Evolutionary conservation across 257 asterid genomes (phyloP), one percentile per base, ranked within the genome.

Genomic region (Solanum infundibuliforme): DNA sequence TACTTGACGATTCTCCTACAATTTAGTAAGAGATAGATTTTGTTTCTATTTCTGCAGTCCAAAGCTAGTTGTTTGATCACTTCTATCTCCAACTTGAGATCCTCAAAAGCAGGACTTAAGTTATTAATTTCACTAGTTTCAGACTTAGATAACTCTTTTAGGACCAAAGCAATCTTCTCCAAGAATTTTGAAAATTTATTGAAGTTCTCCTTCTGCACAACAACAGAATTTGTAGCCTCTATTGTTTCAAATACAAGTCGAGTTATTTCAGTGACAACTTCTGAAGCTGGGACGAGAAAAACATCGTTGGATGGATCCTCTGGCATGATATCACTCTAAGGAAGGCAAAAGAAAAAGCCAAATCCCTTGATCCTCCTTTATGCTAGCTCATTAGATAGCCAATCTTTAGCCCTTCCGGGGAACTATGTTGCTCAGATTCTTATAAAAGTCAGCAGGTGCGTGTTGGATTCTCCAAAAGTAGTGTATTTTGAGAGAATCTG

Each of bases 11-110:
- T 91, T 66, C 86, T 88, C 89, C 69, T 87, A 83, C 91, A 90
- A 72, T 88, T 92, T 48, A 92, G 36, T 55, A 91, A 86, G 88
- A 91, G 94, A 88, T 92, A 90, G n/a, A 92, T 84, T 87, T 65
- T 90, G 87, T 90, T 92, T 8, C 90, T 87, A 3, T 71, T 75
- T 81, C 82, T 83, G 90, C 93, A 92, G 21, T 88, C 88, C 27
- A 58, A 52, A 38, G 81, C 84, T 48, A 92, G 58, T 36, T 88
- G 86, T 87, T 90, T 91, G 4, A 91, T 89, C 58, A 43, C 77
- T 14, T 85, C 58, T 31, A 92, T 82, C 91, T 91, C 94, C 83
- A 6, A 10, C 25, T 89, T 74, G 5, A 92, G 92, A 89, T 18
- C 76, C 68, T 89, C 91, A 36, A 91, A 68, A 75, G 82, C 88